Evolutionary conservation across 129 eudicot species (phyloP).

Genomic region (Dittrichia graveolens): DNA sequence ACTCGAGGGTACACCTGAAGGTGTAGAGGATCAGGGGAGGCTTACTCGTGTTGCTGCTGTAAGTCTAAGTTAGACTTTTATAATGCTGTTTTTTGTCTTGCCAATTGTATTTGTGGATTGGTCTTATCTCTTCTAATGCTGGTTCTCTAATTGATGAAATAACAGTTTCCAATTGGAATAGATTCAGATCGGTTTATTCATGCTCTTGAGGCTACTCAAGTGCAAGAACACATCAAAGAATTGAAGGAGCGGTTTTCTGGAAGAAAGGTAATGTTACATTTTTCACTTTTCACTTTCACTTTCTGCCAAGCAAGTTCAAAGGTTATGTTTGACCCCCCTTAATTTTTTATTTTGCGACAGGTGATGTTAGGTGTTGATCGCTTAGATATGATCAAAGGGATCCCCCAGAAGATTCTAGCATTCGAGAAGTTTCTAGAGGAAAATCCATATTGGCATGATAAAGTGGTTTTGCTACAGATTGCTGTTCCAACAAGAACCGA

Average conservation of each 20-base stretch:
- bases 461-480: slow-evolving; percentile 91
- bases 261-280: slow-evolving; percentile 59
- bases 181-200: slow-evolving; percentile 86
- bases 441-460: slow-evolving; percentile 81
- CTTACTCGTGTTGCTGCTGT: slow-evolving; percentile 96
- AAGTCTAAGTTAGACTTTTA: slow-evolving; percentile 32
- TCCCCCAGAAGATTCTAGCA: slow-evolving; percentile 92
- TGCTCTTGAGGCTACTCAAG: slow-evolving; percentile 64
- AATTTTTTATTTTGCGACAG: slow-evolving; percentile 34
- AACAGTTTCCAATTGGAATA: slow-evolving; percentile 95
- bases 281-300: neutral
- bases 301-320: neutral
- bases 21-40: slow-evolving; percentile 95
- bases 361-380: slow-evolving; percentile 97
- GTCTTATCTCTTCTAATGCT: slow-evolving; percentile 32
- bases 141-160: slow-evolving; percentile 19
- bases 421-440: slow-evolving; percentile 95
- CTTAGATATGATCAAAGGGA: slow-evolving; percentile 95
- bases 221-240: slow-evolving; percentile 69
- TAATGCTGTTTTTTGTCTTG: neutral
- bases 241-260: slow-evolving; percentile 81
- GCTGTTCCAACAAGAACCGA: slow-evolving; percentile 99
- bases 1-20: slow-evolving; percentile 98
- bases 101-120: neutral
- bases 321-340: neutral